Percentiles rank a stretch among this genome's conserved stretches.
Evolutionary conservation across 768 basidiomycete genomes (phyloP).

Genomic region (Lentinula aciculospora): DNA sequence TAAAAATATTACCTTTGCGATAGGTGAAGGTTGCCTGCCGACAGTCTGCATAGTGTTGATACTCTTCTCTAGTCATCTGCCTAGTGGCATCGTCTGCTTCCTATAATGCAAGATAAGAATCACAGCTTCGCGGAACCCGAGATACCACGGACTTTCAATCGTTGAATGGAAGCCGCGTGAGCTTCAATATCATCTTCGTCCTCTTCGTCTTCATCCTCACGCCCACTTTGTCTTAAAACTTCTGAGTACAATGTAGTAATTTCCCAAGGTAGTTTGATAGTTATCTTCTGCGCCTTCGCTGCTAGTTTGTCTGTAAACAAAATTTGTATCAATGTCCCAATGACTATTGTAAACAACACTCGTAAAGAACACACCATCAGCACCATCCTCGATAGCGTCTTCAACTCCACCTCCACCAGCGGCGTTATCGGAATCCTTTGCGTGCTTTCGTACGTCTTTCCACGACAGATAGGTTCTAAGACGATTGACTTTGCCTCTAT

Average conservation of each 20-base stretch:
- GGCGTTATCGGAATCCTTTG: slow-evolving; percentile 84
- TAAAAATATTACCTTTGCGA: slow-evolving; percentile 69
- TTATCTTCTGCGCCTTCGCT: slow-evolving; percentile 86
- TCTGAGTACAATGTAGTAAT: slow-evolving; percentile 89
- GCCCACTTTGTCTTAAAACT: slow-evolving; percentile 65
- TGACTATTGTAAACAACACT: not conserved
- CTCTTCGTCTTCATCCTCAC: slow-evolving; percentile 90
- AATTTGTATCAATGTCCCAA: not conserved
- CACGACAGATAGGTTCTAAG: slow-evolving; percentile 90
- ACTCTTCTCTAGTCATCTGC: slow-evolving; percentile 95
- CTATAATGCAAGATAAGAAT: slow-evolving; percentile 25
- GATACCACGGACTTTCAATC: slow-evolving; percentile 53
- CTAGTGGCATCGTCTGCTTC: slow-evolving; percentile 94
- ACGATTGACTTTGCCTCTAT: slow-evolving; percentile 90
- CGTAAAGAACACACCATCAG: slow-evolving; percentile 51
- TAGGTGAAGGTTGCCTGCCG: slow-evolving; percentile 96
- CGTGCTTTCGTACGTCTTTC: slow-evolving; percentile 96
- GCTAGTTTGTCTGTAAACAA: slow-evolving; percentile 57
- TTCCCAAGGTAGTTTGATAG: slow-evolving; percentile 96
- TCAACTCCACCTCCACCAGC: slow-evolving; percentile 70
- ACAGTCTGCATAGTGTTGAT: slow-evolving; percentile 95
- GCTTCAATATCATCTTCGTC: slow-evolving; percentile 96
- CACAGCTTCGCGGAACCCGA: not conserved
- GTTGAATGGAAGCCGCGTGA: slow-evolving; percentile 87
- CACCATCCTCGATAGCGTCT: slow-evolving; percentile 78